Percentiles rank a stretch among this genome's conserved stretches.
phyloP scores from a whole-genome alignment of 1,139 yeast species.

The Scheffersomyces titani region DNA sequence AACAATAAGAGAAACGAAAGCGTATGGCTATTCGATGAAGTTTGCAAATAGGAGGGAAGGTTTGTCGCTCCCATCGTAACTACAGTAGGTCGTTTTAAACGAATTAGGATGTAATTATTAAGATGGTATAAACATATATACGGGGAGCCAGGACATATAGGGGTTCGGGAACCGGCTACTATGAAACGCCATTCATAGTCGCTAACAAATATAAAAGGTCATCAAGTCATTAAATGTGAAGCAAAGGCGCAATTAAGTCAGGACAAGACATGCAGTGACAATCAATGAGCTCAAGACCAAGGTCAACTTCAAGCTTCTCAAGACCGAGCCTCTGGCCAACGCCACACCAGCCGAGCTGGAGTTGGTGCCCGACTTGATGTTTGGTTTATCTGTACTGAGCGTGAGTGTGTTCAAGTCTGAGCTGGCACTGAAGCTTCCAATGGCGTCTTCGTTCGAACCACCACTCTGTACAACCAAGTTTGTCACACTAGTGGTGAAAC shows the following conservation, averaged over 20 bases:
- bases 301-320: not conserved
- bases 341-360: not conserved
- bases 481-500: not conserved
- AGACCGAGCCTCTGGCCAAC: not conserved
- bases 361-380: not conserved
- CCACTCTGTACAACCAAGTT: not conserved
- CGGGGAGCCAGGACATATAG: not conserved
- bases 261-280: not conserved
- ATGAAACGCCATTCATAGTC: not conserved
- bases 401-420: conserved; percentile 1
- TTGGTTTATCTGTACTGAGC: not conserved
- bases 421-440: not conserved
- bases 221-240: not conserved
- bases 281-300: not conserved
- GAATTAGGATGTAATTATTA: not conserved
- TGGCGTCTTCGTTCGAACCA: not conserved
- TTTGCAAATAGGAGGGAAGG: not conserved
- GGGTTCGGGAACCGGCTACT: not conserved
- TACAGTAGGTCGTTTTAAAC: not conserved
- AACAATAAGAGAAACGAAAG: not conserved
- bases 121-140: not conserved
- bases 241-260: not conserved
- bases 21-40: not conserved
- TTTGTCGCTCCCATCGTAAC: not conserved
- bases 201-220: not conserved